Conservation (phyloP, 257 asterid species). For the Nicotiana sylvestris region DNA sequence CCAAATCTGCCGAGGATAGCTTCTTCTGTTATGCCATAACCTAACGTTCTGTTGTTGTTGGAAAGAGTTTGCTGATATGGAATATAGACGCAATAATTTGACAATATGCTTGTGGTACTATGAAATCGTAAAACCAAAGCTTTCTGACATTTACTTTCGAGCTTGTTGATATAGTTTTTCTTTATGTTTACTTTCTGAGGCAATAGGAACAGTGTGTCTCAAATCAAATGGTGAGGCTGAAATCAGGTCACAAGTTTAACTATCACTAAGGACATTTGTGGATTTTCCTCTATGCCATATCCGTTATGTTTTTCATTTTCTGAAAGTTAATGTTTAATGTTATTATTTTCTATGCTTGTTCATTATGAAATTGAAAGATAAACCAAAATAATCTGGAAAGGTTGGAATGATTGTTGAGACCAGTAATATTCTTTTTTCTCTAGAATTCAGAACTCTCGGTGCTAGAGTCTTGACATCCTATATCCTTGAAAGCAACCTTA, state of each 20-base stretch:
- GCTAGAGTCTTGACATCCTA: neutral
- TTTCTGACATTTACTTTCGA: neutral
- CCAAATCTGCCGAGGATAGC: neutral
- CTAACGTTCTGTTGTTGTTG: neutral
- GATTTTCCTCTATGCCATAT: neutral
- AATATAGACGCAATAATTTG: neutral
- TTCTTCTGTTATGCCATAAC: too few species aligned
- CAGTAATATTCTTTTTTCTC: slow-evolving; percentile 1
- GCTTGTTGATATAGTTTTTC: neutral
- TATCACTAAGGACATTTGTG: neutral
- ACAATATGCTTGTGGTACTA: too few species aligned
- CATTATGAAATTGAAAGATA: neutral
- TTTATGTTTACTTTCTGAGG: neutral
- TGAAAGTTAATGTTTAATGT: neutral
- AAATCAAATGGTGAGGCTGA: neutral
- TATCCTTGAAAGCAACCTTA: neutral
- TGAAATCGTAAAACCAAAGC: too few species aligned
- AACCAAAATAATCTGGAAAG: neutral
- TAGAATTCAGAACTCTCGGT: neutral
- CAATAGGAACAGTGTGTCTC: neutral
- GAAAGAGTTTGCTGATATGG: neutral
- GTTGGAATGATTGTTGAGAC: neutral
- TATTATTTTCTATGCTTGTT: neutral
- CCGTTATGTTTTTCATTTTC: neutral
- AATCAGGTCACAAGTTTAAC: neutral